These are phyloP conservation scores for Zelopaecilomyces penicillatus DNA, from an alignment of 2,329 filamentous ascomycete genomes.

Conservation along the genomic window DNA sequence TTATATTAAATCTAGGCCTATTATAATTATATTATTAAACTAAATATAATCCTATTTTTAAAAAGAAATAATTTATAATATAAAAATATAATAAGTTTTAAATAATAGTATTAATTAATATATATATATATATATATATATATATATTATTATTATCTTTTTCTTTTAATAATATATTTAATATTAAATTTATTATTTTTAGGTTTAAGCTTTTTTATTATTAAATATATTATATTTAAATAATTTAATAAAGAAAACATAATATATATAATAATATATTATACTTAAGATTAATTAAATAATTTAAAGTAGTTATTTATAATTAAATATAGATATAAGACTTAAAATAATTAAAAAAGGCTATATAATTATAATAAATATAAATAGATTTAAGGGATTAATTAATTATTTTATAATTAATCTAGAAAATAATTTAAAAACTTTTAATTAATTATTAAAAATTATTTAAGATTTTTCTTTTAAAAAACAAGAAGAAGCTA, in stretches of 20 bases:
- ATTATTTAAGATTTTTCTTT: too few species aligned
- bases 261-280: too few species aligned
- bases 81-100: not conserved
- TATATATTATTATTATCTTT: too few species aligned
- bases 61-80: not conserved
- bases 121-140: not conserved
- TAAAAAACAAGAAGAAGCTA: not conserved
- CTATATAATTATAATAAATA: not conserved
- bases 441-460: not conserved
- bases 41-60: too few species aligned
- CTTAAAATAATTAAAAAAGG: too few species aligned
- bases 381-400: too few species aligned
- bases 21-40: not conserved
- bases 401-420: too few species aligned
- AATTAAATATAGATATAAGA: not conserved
- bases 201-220: too few species aligned
- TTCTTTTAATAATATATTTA: not conserved
- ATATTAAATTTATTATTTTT: not conserved
- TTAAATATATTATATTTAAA: not conserved
- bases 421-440: not conserved
- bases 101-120: too few species aligned
- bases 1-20: not conserved
- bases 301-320: too few species aligned
- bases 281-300: too few species aligned
- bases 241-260: too few species aligned